Evolutionary conservation across 805 yeast genomes (phyloP).

Genomic region (Starmerella floricola): DNA sequence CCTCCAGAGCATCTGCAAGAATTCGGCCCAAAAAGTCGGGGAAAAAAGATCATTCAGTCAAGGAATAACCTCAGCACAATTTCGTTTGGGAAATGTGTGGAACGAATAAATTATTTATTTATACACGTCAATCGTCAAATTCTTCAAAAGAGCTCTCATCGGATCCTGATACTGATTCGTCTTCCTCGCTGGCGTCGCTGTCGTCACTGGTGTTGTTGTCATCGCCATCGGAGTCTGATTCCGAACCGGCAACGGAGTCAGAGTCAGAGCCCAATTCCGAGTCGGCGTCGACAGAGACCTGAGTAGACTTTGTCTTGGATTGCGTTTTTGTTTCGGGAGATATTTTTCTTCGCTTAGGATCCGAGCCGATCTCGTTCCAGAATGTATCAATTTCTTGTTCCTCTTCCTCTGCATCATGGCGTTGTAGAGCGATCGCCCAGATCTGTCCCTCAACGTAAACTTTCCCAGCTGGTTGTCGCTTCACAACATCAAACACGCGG

Average conservation of each 20-base stretch:
- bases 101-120: not conserved
- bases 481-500: constrained; percentile 54
- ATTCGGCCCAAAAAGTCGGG: not conserved
- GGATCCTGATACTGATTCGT: not conserved
- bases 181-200: constrained; percentile 1
- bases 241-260: no score
- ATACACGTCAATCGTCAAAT: constrained; percentile 6
- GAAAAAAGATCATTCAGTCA: not conserved
- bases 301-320: not conserved
- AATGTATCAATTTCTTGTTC: constrained; percentile 6
- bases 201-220: constrained; percentile 3
- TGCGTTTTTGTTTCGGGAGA: not conserved
- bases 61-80: not conserved
- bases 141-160: constrained; percentile 2
- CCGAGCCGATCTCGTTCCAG: constrained; percentile 6
- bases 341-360: not conserved
- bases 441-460: constrained; percentile 68
- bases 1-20: not conserved
- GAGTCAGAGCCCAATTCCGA: no score
- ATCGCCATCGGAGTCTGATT: not conserved
- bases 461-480: constrained; percentile 53
- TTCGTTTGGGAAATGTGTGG: not conserved
- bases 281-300: no score
- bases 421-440: constrained; percentile 26
- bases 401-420: constrained; percentile 13